Evolutionary conservation across 805 yeast genomes (phyloP), one percentile per base, ranked within the genome.

Genomic region (Candida khao-thaluensis): DNA sequence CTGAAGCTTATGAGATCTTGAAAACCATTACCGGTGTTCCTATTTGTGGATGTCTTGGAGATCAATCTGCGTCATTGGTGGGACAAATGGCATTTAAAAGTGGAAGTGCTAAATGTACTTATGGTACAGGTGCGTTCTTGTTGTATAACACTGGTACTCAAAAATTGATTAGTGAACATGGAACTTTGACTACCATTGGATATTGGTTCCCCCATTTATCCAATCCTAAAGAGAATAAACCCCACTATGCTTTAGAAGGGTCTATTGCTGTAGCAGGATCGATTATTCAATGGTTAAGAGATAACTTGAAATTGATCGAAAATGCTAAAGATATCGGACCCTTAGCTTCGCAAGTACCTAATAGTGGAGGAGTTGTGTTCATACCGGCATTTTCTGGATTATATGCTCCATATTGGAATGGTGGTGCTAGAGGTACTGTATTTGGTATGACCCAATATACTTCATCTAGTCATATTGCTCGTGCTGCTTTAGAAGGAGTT

Each of bases 251-350:
- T 9, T 69, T 90, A 37, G 98, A 90, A 65, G 98, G 98, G 37
- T 88, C 96, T 6, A 86, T 91, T 53, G 95, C 97, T 3, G 97
- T 89, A 38, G 96, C 96, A 16, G 97, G 98, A 21, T 81, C 95
- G 7, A 85, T 85, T 51, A 87, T 90, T 48, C 95, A 87, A 65
- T 90, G 96, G 96, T 74, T 91, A 51, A 75, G 95, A 57, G 96
- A 90, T 64, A 89, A 89, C 66, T 75, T 90, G 65, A 83, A 85
- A 49, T 67, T 90, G 54, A 85, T 90, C 51, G 81, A 79, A 51
- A 77, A 79, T 42, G 85, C 95, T 5, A 81, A 83, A 50, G 96
- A 90, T 61, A 81, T 91, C 45, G 96, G 96, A 3, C 95, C 95
- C 18, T 72, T 90, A 53, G 96, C 96, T 9, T 79, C 85, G 17